Evolutionary conservation across 257 asterid genomes (phyloP).

Genomic region (Apocynum venetum): DNA sequence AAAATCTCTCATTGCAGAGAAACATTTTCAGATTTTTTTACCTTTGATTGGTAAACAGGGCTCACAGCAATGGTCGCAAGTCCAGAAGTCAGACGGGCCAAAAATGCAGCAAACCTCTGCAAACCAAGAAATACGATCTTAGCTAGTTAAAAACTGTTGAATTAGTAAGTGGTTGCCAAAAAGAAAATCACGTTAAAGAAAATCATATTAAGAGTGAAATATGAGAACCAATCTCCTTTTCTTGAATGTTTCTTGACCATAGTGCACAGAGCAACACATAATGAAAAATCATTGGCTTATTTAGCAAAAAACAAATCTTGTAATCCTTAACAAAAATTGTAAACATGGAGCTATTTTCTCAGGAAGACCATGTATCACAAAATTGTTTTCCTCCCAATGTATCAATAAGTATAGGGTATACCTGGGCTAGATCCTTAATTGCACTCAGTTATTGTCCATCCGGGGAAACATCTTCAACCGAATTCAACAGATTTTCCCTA

Average conservation of each 20-base stretch:
- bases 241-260: not conserved
- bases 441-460: conserved; percentile 85
- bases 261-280: not conserved
- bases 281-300: not conserved
- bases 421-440: conserved; percentile 92
- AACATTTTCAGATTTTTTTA: conserved; percentile 17
- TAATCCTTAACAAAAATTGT: not conserved
- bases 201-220: not conserved
- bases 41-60: conserved; percentile 82
- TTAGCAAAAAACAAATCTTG: not conserved
- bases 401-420: conserved; percentile 20
- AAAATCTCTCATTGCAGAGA: not conserved
- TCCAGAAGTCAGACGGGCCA: conserved; percentile 97
- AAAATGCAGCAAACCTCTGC: conserved; percentile 93
- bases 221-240: not conserved
- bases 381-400: not conserved
- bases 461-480: conserved; percentile 94
- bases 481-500: conserved; percentile 81
- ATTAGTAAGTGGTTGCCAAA: not conserved
- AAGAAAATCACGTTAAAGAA: not conserved
- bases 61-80: conserved; percentile 78
- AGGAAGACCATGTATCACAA: not conserved
- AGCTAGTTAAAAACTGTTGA: conserved; percentile 1
- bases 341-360: not conserved
- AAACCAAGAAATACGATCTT: conserved; percentile 20